Percentiles rank a stretch among this genome's conserved stretches.
Evolutionary conservation across 768 basidiomycete species (phyloP).

Genomic region (Leccinum boreale): DNA sequence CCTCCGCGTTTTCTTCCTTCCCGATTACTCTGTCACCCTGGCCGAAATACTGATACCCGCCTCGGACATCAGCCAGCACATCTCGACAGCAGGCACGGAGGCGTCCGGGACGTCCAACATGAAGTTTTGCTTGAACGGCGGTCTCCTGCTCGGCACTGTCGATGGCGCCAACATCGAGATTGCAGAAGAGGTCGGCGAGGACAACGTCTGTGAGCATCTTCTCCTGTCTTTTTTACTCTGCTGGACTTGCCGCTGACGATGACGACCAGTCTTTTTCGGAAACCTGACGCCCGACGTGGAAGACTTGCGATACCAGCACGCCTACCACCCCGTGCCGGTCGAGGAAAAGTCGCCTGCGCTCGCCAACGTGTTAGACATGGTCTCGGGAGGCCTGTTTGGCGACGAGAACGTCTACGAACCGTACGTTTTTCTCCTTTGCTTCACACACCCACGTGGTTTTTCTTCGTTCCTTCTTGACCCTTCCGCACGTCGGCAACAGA

Average conservation of each 20-base stretch:
- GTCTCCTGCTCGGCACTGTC: conserved; percentile 83
- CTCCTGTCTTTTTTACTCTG: background rate
- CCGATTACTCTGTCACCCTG: conserved; percentile 87
- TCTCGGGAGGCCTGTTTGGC: conserved; percentile 80
- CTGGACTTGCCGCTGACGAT: background rate
- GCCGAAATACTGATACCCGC: conserved; percentile 88
- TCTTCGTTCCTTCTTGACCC: background rate
- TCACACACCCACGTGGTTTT: background rate
- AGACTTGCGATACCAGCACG: conserved; percentile 80
- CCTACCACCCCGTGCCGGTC: conserved; percentile 76
- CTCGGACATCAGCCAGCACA: conserved; percentile 92
- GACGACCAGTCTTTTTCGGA: conserved; percentile 76
- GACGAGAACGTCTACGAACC: conserved; percentile 81
- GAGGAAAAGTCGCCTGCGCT: conserved; percentile 83
- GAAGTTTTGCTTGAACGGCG: conserved; percentile 91
- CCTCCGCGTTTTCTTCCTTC: conserved; percentile 90
- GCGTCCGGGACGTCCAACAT: conserved; percentile 80
- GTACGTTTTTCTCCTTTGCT: conserved; percentile 40
- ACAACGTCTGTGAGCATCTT: conserved; percentile 66
- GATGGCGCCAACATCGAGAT: conserved; percentile 98
- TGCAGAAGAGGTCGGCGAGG: conserved; percentile 91
- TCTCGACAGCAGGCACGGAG: conserved; percentile 96
- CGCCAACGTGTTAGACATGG: conserved; percentile 70
- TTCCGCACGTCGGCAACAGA: conserved; percentile 31
- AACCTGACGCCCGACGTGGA: conserved; percentile 86